Conservation (phyloP, 2,329 filamentous ascomycete species). For the Davidsoniella neocaledoniae region DNA sequence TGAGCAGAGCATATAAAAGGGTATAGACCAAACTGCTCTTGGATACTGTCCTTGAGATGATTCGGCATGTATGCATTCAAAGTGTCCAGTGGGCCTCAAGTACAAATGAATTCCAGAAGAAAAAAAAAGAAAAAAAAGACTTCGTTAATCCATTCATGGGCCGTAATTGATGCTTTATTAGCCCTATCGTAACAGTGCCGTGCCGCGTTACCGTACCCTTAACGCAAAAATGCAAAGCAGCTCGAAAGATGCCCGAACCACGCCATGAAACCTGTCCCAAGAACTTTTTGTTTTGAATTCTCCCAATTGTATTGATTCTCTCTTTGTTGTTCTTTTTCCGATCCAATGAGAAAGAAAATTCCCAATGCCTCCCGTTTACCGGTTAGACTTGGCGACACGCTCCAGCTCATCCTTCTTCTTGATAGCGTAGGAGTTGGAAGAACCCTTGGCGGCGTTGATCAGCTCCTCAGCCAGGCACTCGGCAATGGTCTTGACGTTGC, state of each 20-base stretch:
- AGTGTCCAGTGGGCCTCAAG: too few relatives aligned
- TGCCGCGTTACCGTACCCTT: constrained; percentile 29
- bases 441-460: constrained; percentile 99
- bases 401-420: constrained; percentile 99
- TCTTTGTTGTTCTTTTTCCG: constrained; percentile 12
- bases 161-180: constrained; percentile 26
- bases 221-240: constrained; percentile 32
- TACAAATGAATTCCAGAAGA: constrained; percentile 2
- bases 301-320: constrained; percentile 15
- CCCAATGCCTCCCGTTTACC: constrained; percentile 49
- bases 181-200: constrained; percentile 25
- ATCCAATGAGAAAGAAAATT: constrained; percentile 21
- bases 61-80: too few relatives aligned
- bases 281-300: constrained; percentile 13
- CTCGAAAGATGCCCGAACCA: constrained; percentile 27
- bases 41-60: too few relatives aligned
- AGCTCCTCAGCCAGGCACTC: constrained; percentile 99
- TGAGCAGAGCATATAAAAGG: too few relatives aligned
- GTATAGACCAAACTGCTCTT: too few relatives aligned
- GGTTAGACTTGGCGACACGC: constrained; percentile 99
- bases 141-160: constrained; percentile 12
- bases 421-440: constrained; percentile 99
- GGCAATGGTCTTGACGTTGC: constrained; percentile 99
- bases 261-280: constrained; percentile 24
- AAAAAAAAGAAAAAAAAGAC: constrained; percentile 11